phyloP scores from a whole-genome alignment of 768 basidiomycete species.

The Mycena alexandri region DNA sequence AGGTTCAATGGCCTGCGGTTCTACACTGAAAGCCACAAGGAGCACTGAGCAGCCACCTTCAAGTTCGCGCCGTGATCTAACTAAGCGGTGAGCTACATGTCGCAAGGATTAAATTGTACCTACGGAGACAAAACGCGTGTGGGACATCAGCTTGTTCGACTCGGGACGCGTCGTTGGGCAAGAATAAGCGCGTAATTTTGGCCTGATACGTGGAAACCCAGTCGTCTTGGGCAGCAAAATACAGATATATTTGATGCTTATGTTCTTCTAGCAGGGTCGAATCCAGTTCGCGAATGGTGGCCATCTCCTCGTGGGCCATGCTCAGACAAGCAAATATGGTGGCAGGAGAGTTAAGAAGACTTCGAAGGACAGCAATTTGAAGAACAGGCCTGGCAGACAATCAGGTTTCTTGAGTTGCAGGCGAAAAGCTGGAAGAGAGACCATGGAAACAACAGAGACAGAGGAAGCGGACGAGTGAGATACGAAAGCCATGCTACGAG shows the following conservation, averaged over 20 bases:
- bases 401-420: not conserved
- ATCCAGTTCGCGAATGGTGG: conserved; percentile 67
- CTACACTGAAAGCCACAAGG: too few species aligned
- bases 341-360: conserved; percentile 64
- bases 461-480: conserved; percentile 56
- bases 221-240: conserved; percentile 72
- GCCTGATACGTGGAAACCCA: conserved; percentile 77
- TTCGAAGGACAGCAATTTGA: conserved; percentile 60
- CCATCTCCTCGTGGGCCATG: conserved; percentile 82
- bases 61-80: conserved; percentile 68
- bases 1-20: too few species aligned
- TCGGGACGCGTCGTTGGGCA: conserved; percentile 52
- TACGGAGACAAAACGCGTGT: conserved; percentile 83
- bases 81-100: not conserved
- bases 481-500: conserved; percentile 60
- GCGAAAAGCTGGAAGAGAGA: conserved; percentile 1
- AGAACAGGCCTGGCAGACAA: conserved; percentile 49
- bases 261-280: conserved; percentile 55
- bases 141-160: conserved; percentile 63
- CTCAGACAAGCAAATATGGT: conserved; percentile 66
- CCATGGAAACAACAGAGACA: conserved; percentile 63
- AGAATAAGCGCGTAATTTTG: conserved; percentile 51
- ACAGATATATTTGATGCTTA: conserved; percentile 57
- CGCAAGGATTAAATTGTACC: conserved; percentile 41
- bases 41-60: conserved; percentile 61